Conservation (phyloP, 345 rosid genomes). For the Eutrema japonicum region DNA sequence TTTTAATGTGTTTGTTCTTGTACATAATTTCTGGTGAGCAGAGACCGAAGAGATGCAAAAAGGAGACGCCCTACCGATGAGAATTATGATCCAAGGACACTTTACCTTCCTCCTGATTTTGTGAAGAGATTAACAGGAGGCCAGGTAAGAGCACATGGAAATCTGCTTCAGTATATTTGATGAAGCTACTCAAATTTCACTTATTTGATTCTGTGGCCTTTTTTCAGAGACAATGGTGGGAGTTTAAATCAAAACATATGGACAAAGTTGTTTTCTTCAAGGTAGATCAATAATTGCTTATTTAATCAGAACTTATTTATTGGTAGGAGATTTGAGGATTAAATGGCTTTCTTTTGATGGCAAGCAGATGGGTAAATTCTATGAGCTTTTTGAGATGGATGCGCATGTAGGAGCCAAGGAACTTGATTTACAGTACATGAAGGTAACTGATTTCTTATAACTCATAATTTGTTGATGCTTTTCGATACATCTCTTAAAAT, state of each 20-base stretch:
- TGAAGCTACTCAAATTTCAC: conserved; percentile 23
- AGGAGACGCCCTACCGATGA: conserved; percentile 71
- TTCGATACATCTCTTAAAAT: conserved; percentile 4
- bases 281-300: conserved; percentile 49
- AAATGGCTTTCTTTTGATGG: conserved; percentile 20
- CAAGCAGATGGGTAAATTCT: conserved; percentile 95
- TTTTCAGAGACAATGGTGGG: conserved; percentile 99
- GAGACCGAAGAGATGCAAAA: conserved; percentile 70
- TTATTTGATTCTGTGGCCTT: conserved; percentile 31
- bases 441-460: conserved; percentile 54
- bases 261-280: conserved; percentile 97
- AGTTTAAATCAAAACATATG: conserved; percentile 96
- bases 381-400: conserved; percentile 99
- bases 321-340: conserved; percentile 3
- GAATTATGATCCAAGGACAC: conserved; percentile 79
- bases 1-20: conserved; percentile 20
- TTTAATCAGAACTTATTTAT: background rate
- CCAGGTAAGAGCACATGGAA: conserved; percentile 58
- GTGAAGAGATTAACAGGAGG: conserved; percentile 78
- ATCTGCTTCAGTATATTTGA: conserved; percentile 28
- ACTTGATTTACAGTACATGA: conserved; percentile 95
- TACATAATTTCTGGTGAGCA: conserved; percentile 43
- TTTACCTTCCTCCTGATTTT: conserved; percentile 89
- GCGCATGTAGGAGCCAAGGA: conserved; percentile 95
- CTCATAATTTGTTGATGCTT: conserved; percentile 3